Conservation (phyloP, 2,329 filamentous ascomycete species). For the Arthrobotrys sphaeroides region DNA sequence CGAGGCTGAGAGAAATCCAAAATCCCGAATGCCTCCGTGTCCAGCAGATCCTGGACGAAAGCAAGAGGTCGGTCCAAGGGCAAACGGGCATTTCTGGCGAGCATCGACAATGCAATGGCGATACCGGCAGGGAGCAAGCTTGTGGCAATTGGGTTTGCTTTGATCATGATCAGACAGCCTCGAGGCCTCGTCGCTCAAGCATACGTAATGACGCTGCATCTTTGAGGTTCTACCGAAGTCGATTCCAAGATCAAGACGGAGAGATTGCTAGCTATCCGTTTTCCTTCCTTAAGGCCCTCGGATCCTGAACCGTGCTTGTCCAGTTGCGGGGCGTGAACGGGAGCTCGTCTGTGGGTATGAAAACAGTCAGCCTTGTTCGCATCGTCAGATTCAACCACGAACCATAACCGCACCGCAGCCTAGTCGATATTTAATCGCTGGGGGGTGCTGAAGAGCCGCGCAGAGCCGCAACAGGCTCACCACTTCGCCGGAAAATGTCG, state of each 20-base stretch:
- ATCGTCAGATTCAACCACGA: not conserved
- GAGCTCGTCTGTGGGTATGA: not conserved
- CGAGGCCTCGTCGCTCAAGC: not conserved
- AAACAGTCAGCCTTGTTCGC: not conserved
- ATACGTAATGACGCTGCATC: not conserved
- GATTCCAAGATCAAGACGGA: not conserved
- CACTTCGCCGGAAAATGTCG: not conserved
- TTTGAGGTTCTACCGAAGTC: not conserved
- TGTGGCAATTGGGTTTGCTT: not conserved
- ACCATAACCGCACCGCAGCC: not conserved
- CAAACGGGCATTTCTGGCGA: not conserved
- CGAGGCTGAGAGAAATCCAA: not conserved
- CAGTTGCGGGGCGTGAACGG: not conserved
- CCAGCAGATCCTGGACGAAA: constrained; percentile 4
- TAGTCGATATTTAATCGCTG: too few relatives aligned
- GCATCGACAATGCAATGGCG: not conserved
- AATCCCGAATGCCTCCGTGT: not conserved
- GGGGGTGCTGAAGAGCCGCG: constrained; percentile 1
- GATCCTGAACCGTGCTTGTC: not conserved
- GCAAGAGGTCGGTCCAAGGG: not conserved
- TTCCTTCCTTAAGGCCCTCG: not conserved
- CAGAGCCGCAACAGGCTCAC: not conserved
- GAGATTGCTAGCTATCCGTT: not conserved
- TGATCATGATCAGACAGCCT: too few relatives aligned
- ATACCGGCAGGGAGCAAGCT: not conserved